Percentiles rank a stretch among this genome's conserved stretches.
Conservation (phyloP, 805 yeast species). For the Candida pini region DNA sequence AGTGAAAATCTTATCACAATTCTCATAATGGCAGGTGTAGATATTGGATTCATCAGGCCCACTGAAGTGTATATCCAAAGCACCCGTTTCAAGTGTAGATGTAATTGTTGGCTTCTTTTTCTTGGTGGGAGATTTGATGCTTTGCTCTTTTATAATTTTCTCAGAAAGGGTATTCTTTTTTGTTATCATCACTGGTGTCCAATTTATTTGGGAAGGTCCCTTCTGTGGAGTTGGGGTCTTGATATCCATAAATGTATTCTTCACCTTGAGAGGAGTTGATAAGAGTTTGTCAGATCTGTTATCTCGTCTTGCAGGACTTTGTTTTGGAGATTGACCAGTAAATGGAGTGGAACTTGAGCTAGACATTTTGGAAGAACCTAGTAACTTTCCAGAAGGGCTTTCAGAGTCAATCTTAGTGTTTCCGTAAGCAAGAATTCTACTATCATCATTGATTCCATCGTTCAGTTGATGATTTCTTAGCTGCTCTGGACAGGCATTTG, state of each 20-base stretch:
- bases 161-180: conserved; percentile 26
- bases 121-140: conserved; percentile 37
- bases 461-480: not conserved
- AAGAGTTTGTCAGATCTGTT: conserved; percentile 11
- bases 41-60: conserved; percentile 72
- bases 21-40: conserved; percentile 68
- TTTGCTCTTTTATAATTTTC: conserved; percentile 30
- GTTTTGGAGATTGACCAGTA: conserved; percentile 7
- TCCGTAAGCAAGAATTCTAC: no score
- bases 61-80: conserved; percentile 73
- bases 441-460: not conserved
- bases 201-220: conserved; percentile 24
- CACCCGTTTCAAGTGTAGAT: conserved; percentile 82
- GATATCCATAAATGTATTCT: conserved; percentile 14
- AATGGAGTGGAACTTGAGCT: not conserved
- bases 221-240: conserved; percentile 27
- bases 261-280: conserved; percentile 24
- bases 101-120: conserved; percentile 45
- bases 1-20: conserved; percentile 79
- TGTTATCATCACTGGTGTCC: conserved; percentile 32
- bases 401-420: no score
- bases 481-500: not conserved
- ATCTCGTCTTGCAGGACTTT: conserved; percentile 7
- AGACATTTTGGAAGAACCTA: no score
- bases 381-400: no score